Conservation (phyloP, 345 rosid species). For the Corchorus capsularis region DNA sequence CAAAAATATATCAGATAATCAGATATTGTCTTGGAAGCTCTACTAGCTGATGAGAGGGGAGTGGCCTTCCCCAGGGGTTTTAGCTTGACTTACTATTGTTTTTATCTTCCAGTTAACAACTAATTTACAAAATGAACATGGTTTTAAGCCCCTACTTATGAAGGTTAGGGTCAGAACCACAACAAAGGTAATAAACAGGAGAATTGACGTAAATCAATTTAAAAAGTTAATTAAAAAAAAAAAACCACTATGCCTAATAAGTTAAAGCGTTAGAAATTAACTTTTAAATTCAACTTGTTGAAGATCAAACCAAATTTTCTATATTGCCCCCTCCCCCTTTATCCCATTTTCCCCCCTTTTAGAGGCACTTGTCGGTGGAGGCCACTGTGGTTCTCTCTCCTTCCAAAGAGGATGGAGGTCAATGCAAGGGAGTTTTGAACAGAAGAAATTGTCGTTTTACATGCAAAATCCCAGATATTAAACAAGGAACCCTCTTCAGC, state of each 20-base stretch:
- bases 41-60: too few relatives aligned
- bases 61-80: too few relatives aligned
- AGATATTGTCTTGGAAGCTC: too few relatives aligned
- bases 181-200: not conserved
- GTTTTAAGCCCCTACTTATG: not conserved
- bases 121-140: not conserved
- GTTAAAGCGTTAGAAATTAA: not conserved
- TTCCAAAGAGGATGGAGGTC: not conserved
- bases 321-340: not conserved
- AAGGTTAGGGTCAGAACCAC: not conserved
- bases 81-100: too few relatives aligned
- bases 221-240: too few relatives aligned
- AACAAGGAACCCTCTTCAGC: slow-evolving; percentile 20
- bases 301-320: not conserved
- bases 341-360: not conserved
- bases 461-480: slow-evolving; percentile 5
- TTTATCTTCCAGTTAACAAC: too few relatives aligned
- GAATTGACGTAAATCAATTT: not conserved
- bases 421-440: not conserved
- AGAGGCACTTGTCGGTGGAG: too few relatives aligned
- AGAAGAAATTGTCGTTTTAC: not conserved
- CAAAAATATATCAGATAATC: too few relatives aligned
- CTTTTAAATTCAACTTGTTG: not conserved
- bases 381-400: not conserved
- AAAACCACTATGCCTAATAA: not conserved